Evolutionary conservation across 306 rosid species (phyloP).

Genomic region (Quercus bicolor): DNA sequence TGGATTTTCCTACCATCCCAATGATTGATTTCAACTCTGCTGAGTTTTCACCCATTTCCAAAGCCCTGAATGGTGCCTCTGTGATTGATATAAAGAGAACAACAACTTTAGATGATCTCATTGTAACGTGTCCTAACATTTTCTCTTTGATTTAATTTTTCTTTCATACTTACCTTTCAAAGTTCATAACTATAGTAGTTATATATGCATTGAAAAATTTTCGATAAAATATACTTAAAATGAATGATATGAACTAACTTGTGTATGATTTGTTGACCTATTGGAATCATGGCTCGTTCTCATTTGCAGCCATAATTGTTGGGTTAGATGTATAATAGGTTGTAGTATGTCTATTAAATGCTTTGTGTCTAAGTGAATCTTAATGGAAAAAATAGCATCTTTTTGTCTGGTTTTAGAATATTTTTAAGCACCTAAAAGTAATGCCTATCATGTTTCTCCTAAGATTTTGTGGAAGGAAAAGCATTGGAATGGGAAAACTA

Average conservation of each 20-base stretch:
- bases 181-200: not conserved
- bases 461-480: no score
- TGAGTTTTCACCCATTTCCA: conserved; percentile 36
- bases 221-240: not conserved
- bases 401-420: not conserved
- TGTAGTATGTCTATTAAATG: not conserved
- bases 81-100: conserved; percentile 34
- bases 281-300: not conserved
- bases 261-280: not conserved
- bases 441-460: conserved; percentile 2
- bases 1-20: conserved; percentile 48
- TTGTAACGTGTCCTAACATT: conserved; percentile 40
- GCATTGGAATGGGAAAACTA: no score
- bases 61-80: conserved; percentile 43
- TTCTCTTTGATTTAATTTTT: not conserved
- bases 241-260: not conserved
- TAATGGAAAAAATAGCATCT: not conserved
- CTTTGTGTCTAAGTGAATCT: not conserved
- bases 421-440: not conserved
- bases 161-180: not conserved
- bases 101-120: conserved; percentile 25
- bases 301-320: not conserved
- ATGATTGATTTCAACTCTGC: conserved; percentile 27
- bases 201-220: not conserved
- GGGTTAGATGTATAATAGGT: not conserved